These are phyloP conservation scores for Diaporthe citri DNA, from an alignment of 2,329 filamentous ascomycete species.

Conservation along the genomic window DNA sequence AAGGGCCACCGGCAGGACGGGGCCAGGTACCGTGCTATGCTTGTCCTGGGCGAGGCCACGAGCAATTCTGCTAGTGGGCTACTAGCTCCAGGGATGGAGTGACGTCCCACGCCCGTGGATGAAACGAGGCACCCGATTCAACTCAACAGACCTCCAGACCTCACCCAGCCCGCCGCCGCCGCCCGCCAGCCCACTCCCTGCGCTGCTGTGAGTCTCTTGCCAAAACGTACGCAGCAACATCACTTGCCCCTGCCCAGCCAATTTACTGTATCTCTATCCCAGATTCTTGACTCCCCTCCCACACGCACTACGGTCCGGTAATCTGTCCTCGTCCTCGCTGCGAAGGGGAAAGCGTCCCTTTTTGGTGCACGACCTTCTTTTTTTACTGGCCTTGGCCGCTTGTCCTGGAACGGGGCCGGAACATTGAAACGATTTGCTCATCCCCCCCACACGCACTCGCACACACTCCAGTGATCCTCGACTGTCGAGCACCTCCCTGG, in stretches of 20 bases:
- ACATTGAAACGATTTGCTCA: slow-evolving; percentile 31
- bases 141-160: slow-evolving; percentile 21
- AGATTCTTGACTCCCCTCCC: slow-evolving; percentile 34
- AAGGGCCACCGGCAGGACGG: neutral
- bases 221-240: slow-evolving; percentile 22
- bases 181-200: slow-evolving; percentile 17
- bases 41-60: neutral
- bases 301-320: slow-evolving; percentile 8
- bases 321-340: slow-evolving; percentile 30
- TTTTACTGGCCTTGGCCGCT: slow-evolving; percentile 12
- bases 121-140: slow-evolving; percentile 28
- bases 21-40: slow-evolving; percentile 13
- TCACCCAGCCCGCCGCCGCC: slow-evolving; percentile 6
- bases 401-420: slow-evolving; percentile 29
- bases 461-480: slow-evolving; percentile 26
- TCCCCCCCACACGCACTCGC: slow-evolving; percentile 15
- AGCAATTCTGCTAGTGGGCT: slow-evolving; percentile 6
- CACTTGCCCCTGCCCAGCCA: slow-evolving; percentile 33
- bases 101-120: slow-evolving; percentile 21
- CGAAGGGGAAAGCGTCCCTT: slow-evolving; percentile 24
- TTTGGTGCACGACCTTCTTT: slow-evolving; percentile 24
- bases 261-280: slow-evolving; percentile 32
- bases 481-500: slow-evolving; percentile 28
- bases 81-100: slow-evolving; percentile 30
- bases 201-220: slow-evolving; percentile 5